phyloP scores from a whole-genome alignment of 2,329 filamentous ascomycete species.

The Rhinocladiella similis region DNA sequence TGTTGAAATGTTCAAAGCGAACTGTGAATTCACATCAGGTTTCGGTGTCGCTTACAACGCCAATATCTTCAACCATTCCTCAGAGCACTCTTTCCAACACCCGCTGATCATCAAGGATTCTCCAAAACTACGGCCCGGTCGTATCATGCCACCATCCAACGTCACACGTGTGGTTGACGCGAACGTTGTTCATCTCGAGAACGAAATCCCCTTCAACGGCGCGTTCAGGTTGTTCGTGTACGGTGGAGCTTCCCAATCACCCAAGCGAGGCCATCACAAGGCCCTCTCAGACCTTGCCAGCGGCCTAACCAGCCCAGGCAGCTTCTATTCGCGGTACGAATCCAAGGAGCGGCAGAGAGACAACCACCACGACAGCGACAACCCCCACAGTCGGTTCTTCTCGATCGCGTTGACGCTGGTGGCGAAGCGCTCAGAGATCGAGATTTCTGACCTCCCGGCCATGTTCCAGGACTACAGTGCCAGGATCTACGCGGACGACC shows the following conservation, averaged over 20 bases:
- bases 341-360: constrained; percentile 55
- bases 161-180: constrained; percentile 86
- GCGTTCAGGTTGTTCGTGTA: constrained; percentile 86
- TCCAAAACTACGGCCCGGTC: constrained; percentile 68
- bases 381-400: constrained; percentile 81
- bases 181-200: constrained; percentile 86
- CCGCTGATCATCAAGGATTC: constrained; percentile 62
- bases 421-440: constrained; percentile 65
- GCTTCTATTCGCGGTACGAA: constrained; percentile 66
- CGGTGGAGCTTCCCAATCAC: constrained; percentile 66
- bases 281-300: constrained; percentile 71
- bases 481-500: constrained; percentile 84
- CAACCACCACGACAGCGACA: constrained; percentile 76
- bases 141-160: constrained; percentile 73
- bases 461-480: constrained; percentile 74
- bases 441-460: constrained; percentile 71
- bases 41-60: constrained; percentile 85
- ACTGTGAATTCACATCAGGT: constrained; percentile 88
- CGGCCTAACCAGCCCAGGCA: constrained; percentile 63
- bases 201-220: constrained; percentile 85
- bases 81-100: constrained; percentile 69
- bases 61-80: constrained; percentile 82
- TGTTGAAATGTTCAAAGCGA: constrained; percentile 84
- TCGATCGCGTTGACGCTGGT: constrained; percentile 77
- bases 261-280: constrained; percentile 40